Conservation (phyloP, 441 rosid genomes). For the Adansonia grandidieri region DNA sequence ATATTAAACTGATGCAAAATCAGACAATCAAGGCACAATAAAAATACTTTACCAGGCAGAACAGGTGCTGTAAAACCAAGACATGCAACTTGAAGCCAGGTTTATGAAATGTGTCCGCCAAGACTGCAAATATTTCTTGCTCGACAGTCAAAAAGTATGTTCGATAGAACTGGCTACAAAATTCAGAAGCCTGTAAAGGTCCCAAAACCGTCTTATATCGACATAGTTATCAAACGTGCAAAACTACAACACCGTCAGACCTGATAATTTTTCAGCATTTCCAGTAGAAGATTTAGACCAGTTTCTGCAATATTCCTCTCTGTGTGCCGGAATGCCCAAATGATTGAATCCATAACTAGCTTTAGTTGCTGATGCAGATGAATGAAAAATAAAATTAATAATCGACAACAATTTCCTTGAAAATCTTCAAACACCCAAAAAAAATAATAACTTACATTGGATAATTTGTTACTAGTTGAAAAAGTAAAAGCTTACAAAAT, state of each 20-base stretch:
- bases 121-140: constrained; percentile 96
- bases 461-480: background rate
- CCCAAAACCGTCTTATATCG: constrained; percentile 15
- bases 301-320: constrained; percentile 99
- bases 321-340: constrained; percentile 99
- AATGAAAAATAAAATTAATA: constrained; percentile 16
- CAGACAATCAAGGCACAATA: background rate
- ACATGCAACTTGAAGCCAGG: constrained; percentile 99
- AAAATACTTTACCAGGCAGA: constrained; percentile 66
- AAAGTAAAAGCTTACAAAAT: background rate
- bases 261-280: constrained; percentile 96
- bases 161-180: constrained; percentile 72
- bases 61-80: constrained; percentile 80
- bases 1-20: background rate
- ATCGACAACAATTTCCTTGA: background rate
- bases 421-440: background rate
- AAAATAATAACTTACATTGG: background rate
- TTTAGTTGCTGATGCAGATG: constrained; percentile 74
- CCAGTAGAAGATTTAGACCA: constrained; percentile 86
- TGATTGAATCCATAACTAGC: constrained; percentile 98
- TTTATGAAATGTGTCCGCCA: constrained; percentile 95
- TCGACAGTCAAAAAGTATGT: constrained; percentile 72
- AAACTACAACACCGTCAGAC: constrained; percentile 42
- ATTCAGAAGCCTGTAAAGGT: constrained; percentile 64
- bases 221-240: constrained; percentile 4